phyloP scores from a whole-genome alignment of 768 basidiomycete species.

The Dioszegia hungarica region DNA sequence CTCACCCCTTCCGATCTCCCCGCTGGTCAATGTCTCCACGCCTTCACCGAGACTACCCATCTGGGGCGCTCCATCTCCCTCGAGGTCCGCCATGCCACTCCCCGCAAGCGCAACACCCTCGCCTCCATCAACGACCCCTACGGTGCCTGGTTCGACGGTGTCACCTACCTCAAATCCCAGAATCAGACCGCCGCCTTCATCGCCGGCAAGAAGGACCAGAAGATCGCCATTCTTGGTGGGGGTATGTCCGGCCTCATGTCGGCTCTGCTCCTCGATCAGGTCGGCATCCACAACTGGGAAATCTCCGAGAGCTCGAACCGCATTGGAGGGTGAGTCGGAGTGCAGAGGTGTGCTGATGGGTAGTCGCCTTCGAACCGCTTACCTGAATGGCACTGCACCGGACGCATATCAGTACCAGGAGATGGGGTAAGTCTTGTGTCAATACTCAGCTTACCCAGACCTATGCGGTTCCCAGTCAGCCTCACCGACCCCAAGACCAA shows the following conservation, averaged over 20 bases:
- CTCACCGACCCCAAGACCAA: slow-evolving; percentile 18
- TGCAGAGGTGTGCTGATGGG: not conserved
- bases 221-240: slow-evolving; percentile 22
- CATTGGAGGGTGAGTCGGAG: slow-evolving; percentile 18
- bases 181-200: slow-evolving; percentile 13
- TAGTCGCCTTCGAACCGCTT: slow-evolving; percentile 18
- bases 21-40: slow-evolving; percentile 18
- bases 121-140: slow-evolving; percentile 19
- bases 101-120: slow-evolving; percentile 19
- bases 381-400: slow-evolving; percentile 18
- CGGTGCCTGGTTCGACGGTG: slow-evolving; percentile 25
- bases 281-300: slow-evolving; percentile 24
- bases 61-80: slow-evolving; percentile 12
- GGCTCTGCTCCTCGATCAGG: slow-evolving; percentile 18
- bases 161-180: slow-evolving; percentile 17
- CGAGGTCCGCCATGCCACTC: slow-evolving; percentile 2
- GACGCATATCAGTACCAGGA: slow-evolving; percentile 28
- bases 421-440: slow-evolving; percentile 15
- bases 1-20: slow-evolving; percentile 16
- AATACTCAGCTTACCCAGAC: slow-evolving; percentile 3
- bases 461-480: slow-evolving; percentile 26
- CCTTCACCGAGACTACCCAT: slow-evolving; percentile 12
- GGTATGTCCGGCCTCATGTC: slow-evolving; percentile 22
- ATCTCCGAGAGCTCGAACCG: slow-evolving; percentile 23
- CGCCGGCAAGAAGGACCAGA: slow-evolving; percentile 22